These are phyloP conservation scores for Microbotryomycetes sp. DNA, from an alignment of 1,284 basidiomycete genomes.

Conservation along the genomic window DNA sequence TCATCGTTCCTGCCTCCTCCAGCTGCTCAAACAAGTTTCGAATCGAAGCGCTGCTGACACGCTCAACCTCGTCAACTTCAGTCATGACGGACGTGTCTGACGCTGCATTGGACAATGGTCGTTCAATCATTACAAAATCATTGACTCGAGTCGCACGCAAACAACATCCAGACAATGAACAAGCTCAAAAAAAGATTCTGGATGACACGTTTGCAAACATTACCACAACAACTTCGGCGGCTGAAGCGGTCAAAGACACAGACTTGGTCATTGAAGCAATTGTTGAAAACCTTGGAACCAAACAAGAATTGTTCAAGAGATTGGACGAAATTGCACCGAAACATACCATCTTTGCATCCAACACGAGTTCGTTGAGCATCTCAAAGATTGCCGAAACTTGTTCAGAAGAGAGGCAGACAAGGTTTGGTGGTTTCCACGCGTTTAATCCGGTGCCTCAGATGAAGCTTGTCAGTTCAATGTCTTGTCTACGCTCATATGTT, in stretches of 20 bases:
- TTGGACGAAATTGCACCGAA: conserved; percentile 49
- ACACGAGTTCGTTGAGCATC: conserved; percentile 52
- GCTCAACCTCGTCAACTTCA: neutral
- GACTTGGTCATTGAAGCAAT: conserved; percentile 56
- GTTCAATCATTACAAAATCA: conserved; percentile 52
- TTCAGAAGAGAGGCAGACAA: conserved; percentile 39
- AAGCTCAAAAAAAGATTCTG: conserved; percentile 42
- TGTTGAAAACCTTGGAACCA: conserved; percentile 53
- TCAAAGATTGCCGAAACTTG: conserved; percentile 47
- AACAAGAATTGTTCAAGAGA: conserved; percentile 51
- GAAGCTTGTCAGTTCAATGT: conserved; percentile 45
- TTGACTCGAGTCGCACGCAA: conserved; percentile 50
- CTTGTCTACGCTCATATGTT: conserved; percentile 12
- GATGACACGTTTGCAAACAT: conserved; percentile 48
- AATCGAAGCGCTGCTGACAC: neutral
- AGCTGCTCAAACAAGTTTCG: neutral
- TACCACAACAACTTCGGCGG: conserved; percentile 49
- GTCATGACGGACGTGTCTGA: conserved; percentile 46
- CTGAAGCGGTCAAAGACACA: conserved; percentile 46
- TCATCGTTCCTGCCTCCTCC: neutral
- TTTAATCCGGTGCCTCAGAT: conserved; percentile 48
- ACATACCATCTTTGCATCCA: conserved; percentile 51
- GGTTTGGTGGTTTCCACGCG: conserved; percentile 52
- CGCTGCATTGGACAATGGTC: conserved; percentile 48
- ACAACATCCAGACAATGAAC: conserved; percentile 47